Evolutionary conservation across 441 rosid genomes (phyloP).

Genomic region (Erysimum cheiri): DNA sequence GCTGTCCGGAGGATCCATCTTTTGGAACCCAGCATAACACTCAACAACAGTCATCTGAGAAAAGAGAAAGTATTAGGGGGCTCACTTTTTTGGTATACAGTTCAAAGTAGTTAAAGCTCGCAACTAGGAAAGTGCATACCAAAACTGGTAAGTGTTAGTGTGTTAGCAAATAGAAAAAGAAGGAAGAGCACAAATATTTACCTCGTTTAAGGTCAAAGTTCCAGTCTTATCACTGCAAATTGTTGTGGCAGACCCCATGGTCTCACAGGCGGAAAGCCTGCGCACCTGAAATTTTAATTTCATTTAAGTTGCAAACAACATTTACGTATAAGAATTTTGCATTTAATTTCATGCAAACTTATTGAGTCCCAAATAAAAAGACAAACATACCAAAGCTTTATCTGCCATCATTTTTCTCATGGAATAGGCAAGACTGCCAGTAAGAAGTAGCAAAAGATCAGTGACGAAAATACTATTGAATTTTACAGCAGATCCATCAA

Average conservation of each 20-base stretch:
- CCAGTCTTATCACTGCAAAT: slow-evolving; percentile 99
- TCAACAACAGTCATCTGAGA: slow-evolving; percentile 88
- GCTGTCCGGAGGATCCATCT: slow-evolving; percentile 64
- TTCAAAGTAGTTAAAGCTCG: slow-evolving; percentile 21
- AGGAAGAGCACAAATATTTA: slow-evolving; percentile 30
- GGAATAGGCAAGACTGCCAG: slow-evolving; percentile 93
- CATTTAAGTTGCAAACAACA: slow-evolving; percentile 19
- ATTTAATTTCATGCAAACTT: not conserved
- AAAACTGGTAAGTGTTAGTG: slow-evolving; percentile 6
- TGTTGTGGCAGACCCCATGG: slow-evolving; percentile 99
- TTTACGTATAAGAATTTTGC: slow-evolving; percentile 1
- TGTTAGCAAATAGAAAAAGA: slow-evolving; percentile 21
- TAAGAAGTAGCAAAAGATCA: slow-evolving; percentile 26
- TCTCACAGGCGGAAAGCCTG: slow-evolving; percentile 98
- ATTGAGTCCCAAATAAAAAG: not conserved
- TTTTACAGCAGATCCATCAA: slow-evolving; percentile 8
- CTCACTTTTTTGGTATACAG: not conserved
- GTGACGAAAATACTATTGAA: slow-evolving; percentile 17
- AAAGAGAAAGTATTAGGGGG: slow-evolving; percentile 21
- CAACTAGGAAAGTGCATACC: slow-evolving; percentile 13
- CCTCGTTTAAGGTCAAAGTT: slow-evolving; percentile 93
- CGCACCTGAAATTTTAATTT: slow-evolving; percentile 72
- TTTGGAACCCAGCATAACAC: slow-evolving; percentile 68
- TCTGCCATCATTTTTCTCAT: slow-evolving; percentile 99
- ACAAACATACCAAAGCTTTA: slow-evolving; percentile 83